Percentiles rank a stretch among this genome's conserved stretches.
Conservation (phyloP, 2,329 filamentous ascomycete genomes). For the Trichoderma harzianum region DNA sequence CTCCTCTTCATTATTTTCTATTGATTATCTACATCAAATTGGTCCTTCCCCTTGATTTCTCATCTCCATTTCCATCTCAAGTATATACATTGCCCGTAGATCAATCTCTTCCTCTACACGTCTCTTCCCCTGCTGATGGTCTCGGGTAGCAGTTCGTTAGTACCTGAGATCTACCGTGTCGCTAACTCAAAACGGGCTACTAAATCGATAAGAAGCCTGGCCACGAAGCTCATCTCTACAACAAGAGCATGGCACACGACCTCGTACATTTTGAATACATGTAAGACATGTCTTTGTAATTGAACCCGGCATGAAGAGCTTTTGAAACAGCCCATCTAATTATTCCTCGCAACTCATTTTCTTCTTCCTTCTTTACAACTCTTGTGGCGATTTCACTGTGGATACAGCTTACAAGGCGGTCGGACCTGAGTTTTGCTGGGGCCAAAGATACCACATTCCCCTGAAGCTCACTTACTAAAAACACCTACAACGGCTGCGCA, state of each 20-base stretch:
- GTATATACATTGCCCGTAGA: background rate
- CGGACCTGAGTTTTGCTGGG: constrained; percentile 1
- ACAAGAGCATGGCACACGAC: background rate
- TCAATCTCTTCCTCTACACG: too few species aligned
- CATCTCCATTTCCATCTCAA: background rate
- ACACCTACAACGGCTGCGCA: background rate
- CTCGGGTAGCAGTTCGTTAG: background rate
- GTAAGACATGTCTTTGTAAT: background rate
- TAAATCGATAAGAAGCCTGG: background rate
- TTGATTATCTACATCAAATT: background rate
- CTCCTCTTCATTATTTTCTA: background rate
- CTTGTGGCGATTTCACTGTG: background rate
- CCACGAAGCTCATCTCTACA: background rate
- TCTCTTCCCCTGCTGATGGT: background rate
- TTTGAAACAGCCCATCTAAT: background rate
- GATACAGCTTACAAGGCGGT: constrained; percentile 9
- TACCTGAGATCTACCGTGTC: background rate
- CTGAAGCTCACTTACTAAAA: constrained; percentile 1
- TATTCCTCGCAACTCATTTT: background rate
- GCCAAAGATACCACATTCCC: background rate
- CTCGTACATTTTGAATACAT: background rate
- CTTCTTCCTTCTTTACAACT: too few species aligned
- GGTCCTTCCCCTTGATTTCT: background rate
- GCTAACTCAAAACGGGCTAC: background rate
- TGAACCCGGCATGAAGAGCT: background rate